Evolutionary conservation across 2,329 filamentous ascomycete species (phyloP).

Genomic region (Rachicladosporium sp.): DNA sequence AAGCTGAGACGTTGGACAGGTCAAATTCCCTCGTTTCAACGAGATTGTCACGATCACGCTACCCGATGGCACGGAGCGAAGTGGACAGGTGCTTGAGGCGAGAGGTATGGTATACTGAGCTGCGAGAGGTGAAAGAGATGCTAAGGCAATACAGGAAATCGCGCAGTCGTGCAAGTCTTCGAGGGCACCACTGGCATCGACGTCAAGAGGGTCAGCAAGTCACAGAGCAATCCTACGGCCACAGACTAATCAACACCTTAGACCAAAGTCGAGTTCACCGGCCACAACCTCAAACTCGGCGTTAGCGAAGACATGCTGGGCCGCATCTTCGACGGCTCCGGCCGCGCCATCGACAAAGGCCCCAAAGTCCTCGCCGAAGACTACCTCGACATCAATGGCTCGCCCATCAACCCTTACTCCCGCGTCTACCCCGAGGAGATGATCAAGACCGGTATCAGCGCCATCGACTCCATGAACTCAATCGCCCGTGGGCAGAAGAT

Average conservation of each 20-base stretch:
- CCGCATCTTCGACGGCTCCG: constrained; percentile 96
- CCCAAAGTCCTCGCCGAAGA: constrained; percentile 97
- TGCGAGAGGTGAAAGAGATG: constrained; percentile 4
- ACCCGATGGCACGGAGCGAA: constrained; percentile 85
- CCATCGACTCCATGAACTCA: constrained; percentile 87
- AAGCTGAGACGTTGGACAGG: constrained; percentile 38
- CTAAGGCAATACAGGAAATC: constrained; percentile 50
- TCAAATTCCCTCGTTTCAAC: constrained; percentile 96
- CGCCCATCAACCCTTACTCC: constrained; percentile 97
- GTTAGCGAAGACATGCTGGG: constrained; percentile 99
- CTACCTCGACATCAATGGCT: constrained; percentile 95
- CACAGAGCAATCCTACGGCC: not conserved
- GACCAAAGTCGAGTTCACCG: constrained; percentile 96
- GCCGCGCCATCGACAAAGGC: constrained; percentile 95
- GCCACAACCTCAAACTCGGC: constrained; percentile 93
- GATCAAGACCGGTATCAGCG: constrained; percentile 98
- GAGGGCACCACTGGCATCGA: constrained; percentile 95
- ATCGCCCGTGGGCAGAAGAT: constrained; percentile 99
- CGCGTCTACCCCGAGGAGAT: constrained; percentile 99
- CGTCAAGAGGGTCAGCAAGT: constrained; percentile 67
- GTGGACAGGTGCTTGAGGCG: constrained; percentile 93
- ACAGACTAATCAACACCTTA: constrained; percentile 25
- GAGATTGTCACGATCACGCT: constrained; percentile 95
- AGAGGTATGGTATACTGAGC: constrained; percentile 52
- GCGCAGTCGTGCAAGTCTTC: constrained; percentile 96